These are phyloP conservation scores for Aureobasidium sp. DNA, from an alignment of 2,329 filamentous ascomycete genomes.

Conservation along the genomic window DNA sequence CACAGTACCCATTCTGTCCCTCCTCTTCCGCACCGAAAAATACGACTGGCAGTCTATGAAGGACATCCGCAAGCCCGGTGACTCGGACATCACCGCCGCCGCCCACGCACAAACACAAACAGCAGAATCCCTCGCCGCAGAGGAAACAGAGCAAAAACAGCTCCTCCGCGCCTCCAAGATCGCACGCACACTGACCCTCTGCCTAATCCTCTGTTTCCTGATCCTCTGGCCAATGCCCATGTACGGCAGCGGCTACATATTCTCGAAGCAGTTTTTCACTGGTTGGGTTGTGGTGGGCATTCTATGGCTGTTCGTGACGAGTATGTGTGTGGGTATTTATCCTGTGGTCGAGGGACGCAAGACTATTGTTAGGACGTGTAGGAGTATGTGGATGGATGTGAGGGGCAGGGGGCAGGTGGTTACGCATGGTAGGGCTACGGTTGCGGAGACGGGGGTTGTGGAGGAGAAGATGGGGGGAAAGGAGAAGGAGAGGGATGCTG, in stretches of 20 bases:
- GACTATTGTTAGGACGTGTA: slow-evolving; percentile 54
- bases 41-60: slow-evolving; percentile 86
- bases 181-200: slow-evolving; percentile 49
- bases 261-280: slow-evolving; percentile 72
- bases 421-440: slow-evolving; percentile 24
- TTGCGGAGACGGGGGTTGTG: slow-evolving; percentile 22
- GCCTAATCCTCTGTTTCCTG: slow-evolving; percentile 61
- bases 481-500: slow-evolving; percentile 21
- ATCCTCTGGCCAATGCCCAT: slow-evolving; percentile 89
- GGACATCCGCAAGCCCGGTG: slow-evolving; percentile 67
- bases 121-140: slow-evolving; percentile 29
- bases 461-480: slow-evolving; percentile 19
- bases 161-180: slow-evolving; percentile 39
- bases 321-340: slow-evolving; percentile 67
- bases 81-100: slow-evolving; percentile 58
- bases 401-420: slow-evolving; percentile 29
- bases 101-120: slow-evolving; percentile 39
- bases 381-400: slow-evolving; percentile 53
- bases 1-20: slow-evolving; percentile 67
- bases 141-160: slow-evolving; percentile 34
- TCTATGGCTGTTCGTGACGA: slow-evolving; percentile 68
- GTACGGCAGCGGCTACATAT: slow-evolving; percentile 75
- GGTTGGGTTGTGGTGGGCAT: slow-evolving; percentile 65
- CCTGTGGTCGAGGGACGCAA: slow-evolving; percentile 70
- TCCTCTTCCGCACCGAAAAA: slow-evolving; percentile 58